Percentiles rank a stretch among this genome's conserved stretches.
Conservation (phyloP, 2,329 filamentous ascomycete genomes). For the Nothophoma quercina region DNA sequence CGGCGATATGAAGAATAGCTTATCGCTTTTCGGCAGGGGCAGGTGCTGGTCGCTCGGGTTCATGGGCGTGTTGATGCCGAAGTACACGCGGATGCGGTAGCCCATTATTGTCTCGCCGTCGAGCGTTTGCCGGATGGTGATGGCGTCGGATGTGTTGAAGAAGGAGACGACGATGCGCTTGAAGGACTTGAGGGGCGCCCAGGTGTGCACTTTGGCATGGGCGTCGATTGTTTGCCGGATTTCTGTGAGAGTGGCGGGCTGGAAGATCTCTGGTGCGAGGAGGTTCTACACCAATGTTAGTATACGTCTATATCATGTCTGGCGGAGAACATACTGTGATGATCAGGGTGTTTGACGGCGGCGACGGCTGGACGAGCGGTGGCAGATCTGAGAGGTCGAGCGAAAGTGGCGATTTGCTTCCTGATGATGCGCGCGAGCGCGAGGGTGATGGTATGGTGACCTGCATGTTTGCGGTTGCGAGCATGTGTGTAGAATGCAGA, state of each 20-base stretch:
- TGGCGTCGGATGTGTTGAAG: conserved; percentile 72
- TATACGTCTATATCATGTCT: not conserved
- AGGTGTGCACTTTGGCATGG: conserved; percentile 77
- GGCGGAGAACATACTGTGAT: conserved; percentile 64
- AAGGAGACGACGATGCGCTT: conserved; percentile 83
- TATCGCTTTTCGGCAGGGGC: conserved; percentile 62
- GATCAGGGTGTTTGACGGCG: conserved; percentile 82
- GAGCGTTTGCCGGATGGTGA: conserved; percentile 74
- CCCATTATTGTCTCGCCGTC: conserved; percentile 79
- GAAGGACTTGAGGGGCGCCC: conserved; percentile 83
- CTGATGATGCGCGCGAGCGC: conserved; percentile 46
- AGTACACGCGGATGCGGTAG: conserved; percentile 55
- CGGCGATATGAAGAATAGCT: conserved; percentile 72
- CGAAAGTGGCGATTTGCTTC: conserved; percentile 62
- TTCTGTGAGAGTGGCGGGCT: conserved; percentile 73
- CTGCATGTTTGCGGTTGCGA: conserved; percentile 40
- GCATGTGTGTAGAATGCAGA: conserved; percentile 19
- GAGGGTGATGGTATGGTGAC: conserved; percentile 39
- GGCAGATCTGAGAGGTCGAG: conserved; percentile 79
- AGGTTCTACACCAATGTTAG: conserved; percentile 63
- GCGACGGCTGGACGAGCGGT: conserved; percentile 72
- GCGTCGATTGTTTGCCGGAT: conserved; percentile 75
- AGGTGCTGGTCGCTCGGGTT: conserved; percentile 51
- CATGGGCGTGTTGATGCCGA: conserved; percentile 49
- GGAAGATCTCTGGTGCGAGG: conserved; percentile 75